Evolutionary conservation across 768 basidiomycete genomes (phyloP).

Genomic region (Lentinula edodes): DNA sequence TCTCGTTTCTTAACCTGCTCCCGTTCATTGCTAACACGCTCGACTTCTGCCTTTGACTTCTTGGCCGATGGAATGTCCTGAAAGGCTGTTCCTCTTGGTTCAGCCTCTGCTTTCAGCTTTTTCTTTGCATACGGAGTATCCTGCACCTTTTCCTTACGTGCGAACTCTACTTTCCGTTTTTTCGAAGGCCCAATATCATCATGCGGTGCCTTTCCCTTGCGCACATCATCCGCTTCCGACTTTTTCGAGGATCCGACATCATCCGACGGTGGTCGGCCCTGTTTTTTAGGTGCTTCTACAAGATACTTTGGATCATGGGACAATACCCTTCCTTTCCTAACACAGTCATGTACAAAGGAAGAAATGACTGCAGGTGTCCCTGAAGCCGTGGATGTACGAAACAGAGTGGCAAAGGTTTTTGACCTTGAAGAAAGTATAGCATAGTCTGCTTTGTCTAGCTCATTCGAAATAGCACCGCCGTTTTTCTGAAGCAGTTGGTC

Average conservation of each 20-base stretch:
- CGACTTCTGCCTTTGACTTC: constrained; percentile 8
- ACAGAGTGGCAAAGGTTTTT: constrained; percentile 43
- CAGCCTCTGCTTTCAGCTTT: constrained; percentile 5
- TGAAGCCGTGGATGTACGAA: constrained; percentile 25
- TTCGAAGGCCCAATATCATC: background rate
- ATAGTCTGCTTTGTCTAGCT: constrained; percentile 54
- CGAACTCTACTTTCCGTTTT: background rate
- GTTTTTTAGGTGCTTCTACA: constrained; percentile 24
- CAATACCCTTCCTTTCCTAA: constrained; percentile 36
- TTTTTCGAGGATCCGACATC: background rate
- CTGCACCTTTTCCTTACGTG: constrained; percentile 7
- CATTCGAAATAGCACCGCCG: constrained; percentile 53
- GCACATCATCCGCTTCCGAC: too few species aligned
- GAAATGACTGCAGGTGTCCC: constrained; percentile 45
- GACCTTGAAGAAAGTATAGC: constrained; percentile 50
- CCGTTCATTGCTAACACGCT: background rate
- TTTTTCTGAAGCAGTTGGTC: constrained; percentile 42
- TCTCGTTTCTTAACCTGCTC: background rate
- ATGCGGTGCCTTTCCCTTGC: constrained; percentile 8
- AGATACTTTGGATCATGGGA: constrained; percentile 36
- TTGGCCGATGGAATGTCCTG: constrained; percentile 5
- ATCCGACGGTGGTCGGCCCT: constrained; percentile 2
- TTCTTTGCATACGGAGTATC: constrained; percentile 4
- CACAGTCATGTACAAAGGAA: constrained; percentile 49
- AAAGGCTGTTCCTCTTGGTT: constrained; percentile 10